Conservation (phyloP, 1,284 basidiomycete species). For the Apiotrichum akiyoshidainum region DNA sequence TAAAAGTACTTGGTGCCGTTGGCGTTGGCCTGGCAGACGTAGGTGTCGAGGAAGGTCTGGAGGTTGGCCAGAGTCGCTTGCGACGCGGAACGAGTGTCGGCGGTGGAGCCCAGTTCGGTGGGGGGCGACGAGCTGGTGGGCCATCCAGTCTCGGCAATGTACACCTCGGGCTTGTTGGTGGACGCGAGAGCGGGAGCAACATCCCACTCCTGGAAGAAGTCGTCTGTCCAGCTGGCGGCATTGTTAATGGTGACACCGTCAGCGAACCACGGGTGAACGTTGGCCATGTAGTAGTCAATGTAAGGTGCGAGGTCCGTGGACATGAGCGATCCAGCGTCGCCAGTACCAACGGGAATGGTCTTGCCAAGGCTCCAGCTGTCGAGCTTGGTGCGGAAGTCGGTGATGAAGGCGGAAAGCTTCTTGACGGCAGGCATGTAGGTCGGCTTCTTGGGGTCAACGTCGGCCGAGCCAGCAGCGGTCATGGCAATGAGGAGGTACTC, state of each 20-base stretch:
- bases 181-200: slow-evolving; percentile 50
- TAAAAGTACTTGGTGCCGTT: slow-evolving; percentile 76
- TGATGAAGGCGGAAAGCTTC: slow-evolving; percentile 63
- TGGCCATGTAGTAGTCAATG: slow-evolving; percentile 66
- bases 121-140: slow-evolving; percentile 54
- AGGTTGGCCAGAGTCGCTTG: slow-evolving; percentile 19
- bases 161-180: slow-evolving; percentile 69
- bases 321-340: slow-evolving; percentile 86
- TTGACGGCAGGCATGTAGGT: slow-evolving; percentile 45
- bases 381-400: slow-evolving; percentile 58
- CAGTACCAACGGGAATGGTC: slow-evolving; percentile 71
- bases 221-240: slow-evolving; percentile 66
- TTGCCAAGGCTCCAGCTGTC: slow-evolving; percentile 52
- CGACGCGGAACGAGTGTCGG: not conserved
- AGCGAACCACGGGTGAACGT: slow-evolving; percentile 70
- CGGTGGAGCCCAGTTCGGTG: not conserved
- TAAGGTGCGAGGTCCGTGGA: slow-evolving; percentile 65
- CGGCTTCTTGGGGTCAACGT: slow-evolving; percentile 26
- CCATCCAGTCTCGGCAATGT: slow-evolving; percentile 93
- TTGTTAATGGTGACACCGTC: slow-evolving; percentile 59
- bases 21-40: slow-evolving; percentile 79
- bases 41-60: slow-evolving; percentile 67
- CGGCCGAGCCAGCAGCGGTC: slow-evolving; percentile 37
- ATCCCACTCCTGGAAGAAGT: slow-evolving; percentile 62
- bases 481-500: slow-evolving; percentile 73